Base-by-base conservation (phyloP, 306 rosid genomes). In the Malus fusca region DNA sequence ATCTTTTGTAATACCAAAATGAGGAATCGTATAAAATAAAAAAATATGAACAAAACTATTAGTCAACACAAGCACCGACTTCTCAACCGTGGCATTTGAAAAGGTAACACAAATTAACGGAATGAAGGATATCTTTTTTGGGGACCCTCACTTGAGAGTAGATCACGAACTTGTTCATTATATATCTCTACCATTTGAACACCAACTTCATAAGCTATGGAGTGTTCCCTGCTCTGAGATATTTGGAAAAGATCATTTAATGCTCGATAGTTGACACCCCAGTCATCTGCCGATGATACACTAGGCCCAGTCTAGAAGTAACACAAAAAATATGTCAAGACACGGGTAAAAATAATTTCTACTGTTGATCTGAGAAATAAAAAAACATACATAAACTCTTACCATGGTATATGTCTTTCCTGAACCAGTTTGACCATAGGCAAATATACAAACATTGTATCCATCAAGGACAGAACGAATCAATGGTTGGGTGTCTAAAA, bases 111-210 rank as follows among this genome's bases (percentile, higher is more conserved):
- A 77, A 72, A 33, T 46, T 33, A 21, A 74, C 12, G 28, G 60
- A 18, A 33, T 6, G 59, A 87, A 90, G 98, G 97, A 95, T 95
- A 95, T 95, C 92, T 95, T 88, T 90, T 95, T 79, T 90, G 98
- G 83, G 94, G 90, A 71, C 90, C 88, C 25, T 81, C 88, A 75
- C 76, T 76, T 64, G 92, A 90, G 77, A 95, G 96, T 71, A 95
- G 81, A 88, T 95, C 98, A 53, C 96, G 96, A 81, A 95, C 98
- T 95, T 92, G 97, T 80, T 95, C 97, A 66, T 95, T 95, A 79
- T 95, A 92, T 81, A 95, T 95, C 86, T 95, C 98, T 77, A 95
- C 98, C 98, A 95, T 95, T 79, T 95, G 98, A 81, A 92, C 98
- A 80, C 92, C 96, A 82, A 95, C 81, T 88, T 95, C 97, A 75